Conservation (phyloP, 2,329 filamentous ascomycete genomes). For the Microcyclosporella mali region DNA sequence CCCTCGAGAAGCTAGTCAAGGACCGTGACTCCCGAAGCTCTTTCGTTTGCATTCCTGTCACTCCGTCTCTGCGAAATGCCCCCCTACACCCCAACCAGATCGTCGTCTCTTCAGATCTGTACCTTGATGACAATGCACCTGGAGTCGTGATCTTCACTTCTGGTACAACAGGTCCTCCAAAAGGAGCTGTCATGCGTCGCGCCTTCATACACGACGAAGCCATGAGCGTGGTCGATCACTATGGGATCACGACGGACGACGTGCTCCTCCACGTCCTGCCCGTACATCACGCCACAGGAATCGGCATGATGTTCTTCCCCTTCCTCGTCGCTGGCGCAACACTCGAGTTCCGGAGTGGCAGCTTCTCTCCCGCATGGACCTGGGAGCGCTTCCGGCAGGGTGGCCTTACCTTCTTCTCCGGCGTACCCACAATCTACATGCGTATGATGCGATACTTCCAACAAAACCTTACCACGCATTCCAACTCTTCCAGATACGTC, state of each 20-base stretch:
- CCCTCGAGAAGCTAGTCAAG: slow-evolving; percentile 27
- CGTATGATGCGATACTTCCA: slow-evolving; percentile 43
- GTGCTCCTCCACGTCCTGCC: slow-evolving; percentile 46
- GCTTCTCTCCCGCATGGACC: slow-evolving; percentile 38
- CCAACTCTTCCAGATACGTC: slow-evolving; percentile 35
- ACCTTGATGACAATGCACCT: slow-evolving; percentile 36
- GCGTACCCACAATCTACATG: slow-evolving; percentile 48
- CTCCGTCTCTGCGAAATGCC: slow-evolving; percentile 29
- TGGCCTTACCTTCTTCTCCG: slow-evolving; percentile 44
- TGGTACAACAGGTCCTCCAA: slow-evolving; percentile 43
- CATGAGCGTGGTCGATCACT: slow-evolving; percentile 38
- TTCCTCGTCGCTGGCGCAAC: slow-evolving; percentile 42
- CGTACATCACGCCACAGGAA: slow-evolving; percentile 47
- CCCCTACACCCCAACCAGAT: slow-evolving; percentile 31
- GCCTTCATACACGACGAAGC: slow-evolving; percentile 36
- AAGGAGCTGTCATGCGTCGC: slow-evolving; percentile 42
- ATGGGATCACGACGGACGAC: slow-evolving; percentile 34
- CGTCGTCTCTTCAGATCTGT: slow-evolving; percentile 37
- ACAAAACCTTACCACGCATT: slow-evolving; percentile 28
- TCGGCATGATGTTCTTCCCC: slow-evolving; percentile 46
- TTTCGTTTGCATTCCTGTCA: slow-evolving; percentile 36
- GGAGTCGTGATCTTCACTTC: slow-evolving; percentile 44
- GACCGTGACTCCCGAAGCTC: slow-evolving; percentile 19
- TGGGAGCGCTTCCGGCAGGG: slow-evolving; percentile 43
- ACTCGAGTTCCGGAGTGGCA: slow-evolving; percentile 43